Evolutionary conservation across 129 eudicot species (phyloP).

Genomic region (Artemisia argyi): DNA sequence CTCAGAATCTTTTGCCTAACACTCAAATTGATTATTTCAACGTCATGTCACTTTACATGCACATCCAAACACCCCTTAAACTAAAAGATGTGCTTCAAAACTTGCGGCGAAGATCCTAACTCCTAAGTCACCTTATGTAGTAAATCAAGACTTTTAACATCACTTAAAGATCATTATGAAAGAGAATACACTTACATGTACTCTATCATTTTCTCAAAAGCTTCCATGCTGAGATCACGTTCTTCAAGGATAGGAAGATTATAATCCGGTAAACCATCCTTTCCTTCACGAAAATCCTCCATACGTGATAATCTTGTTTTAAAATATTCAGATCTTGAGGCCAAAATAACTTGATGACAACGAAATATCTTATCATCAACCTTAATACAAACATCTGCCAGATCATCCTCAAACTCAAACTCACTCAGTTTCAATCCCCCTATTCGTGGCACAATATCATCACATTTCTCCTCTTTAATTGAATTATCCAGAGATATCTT

Average conservation of each 20-base stretch:
- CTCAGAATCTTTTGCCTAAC: neutral
- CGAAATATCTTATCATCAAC: conserved; percentile 74
- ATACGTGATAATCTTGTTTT: conserved; percentile 83
- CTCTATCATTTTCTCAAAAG: conserved; percentile 96
- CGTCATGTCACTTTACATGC: neutral
- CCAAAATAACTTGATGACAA: conserved; percentile 93
- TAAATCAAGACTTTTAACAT: neutral
- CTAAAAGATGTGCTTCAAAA: neutral
- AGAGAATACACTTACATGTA: conserved; percentile 68
- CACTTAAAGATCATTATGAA: neutral
- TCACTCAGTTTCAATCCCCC: conserved; percentile 41
- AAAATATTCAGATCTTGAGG: conserved; percentile 93
- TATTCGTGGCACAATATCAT: conserved; percentile 42
- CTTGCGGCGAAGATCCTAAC: neutral
- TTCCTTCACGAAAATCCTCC: conserved; percentile 79
- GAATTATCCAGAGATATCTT: conserved; percentile 71
- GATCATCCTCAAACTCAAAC: conserved; percentile 64
- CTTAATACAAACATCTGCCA: conserved; percentile 79
- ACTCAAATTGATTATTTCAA: conserved; percentile 6
- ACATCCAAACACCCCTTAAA: conserved; percentile 1
- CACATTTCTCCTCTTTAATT: conserved; percentile 31
- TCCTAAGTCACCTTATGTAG: neutral
- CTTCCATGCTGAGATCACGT: conserved; percentile 72
- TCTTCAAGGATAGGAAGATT: conserved; percentile 80
- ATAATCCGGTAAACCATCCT: conserved; percentile 40